These are phyloP conservation scores for Discostella stelligera DNA, from an alignment of 352 stramenopile species.

Conservation along the genomic window DNA sequence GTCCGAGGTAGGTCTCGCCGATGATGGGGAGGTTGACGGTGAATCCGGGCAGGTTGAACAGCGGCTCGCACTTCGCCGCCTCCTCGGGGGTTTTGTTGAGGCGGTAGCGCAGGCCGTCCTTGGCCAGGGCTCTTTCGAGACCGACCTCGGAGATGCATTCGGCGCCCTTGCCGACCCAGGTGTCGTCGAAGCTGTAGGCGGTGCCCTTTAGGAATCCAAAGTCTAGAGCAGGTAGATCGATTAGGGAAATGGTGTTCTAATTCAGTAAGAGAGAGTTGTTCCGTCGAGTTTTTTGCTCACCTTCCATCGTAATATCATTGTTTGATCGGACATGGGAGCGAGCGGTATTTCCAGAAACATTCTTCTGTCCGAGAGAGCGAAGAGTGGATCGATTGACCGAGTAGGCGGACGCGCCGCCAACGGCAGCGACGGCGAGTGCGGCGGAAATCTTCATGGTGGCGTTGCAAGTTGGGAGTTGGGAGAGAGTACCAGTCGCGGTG, in stretches of 20 bases:
- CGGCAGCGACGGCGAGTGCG: conserved; percentile 44
- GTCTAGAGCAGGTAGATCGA: conserved; percentile 44
- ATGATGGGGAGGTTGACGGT: conserved; percentile 78
- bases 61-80: conserved; percentile 60
- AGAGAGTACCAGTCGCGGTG: neutral
- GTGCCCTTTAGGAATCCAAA: conserved; percentile 79
- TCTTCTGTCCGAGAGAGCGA: conserved; percentile 62
- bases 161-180: conserved; percentile 55
- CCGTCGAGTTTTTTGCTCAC: conserved; percentile 41
- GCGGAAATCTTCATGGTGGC: conserved; percentile 70
- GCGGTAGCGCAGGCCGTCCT: conserved; percentile 79
- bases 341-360: conserved; percentile 26
- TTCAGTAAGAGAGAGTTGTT: neutral
- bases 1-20: conserved; percentile 78
- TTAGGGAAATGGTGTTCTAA: neutral
- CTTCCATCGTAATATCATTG: conserved; percentile 77
- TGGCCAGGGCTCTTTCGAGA: conserved; percentile 69
- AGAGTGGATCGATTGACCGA: conserved; percentile 57
- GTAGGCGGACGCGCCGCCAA: conserved; percentile 56
- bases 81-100: conserved; percentile 77
- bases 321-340: conserved; percentile 42
- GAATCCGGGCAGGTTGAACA: conserved; percentile 66
- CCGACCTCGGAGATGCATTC: conserved; percentile 74
- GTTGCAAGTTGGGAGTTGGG: neutral
- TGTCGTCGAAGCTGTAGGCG: conserved; percentile 70